Evolutionary conservation across 2,329 filamentous ascomycete genomes (phyloP), one percentile per base, ranked within the genome.

Genomic region (Colletotrichum cereale): DNA sequence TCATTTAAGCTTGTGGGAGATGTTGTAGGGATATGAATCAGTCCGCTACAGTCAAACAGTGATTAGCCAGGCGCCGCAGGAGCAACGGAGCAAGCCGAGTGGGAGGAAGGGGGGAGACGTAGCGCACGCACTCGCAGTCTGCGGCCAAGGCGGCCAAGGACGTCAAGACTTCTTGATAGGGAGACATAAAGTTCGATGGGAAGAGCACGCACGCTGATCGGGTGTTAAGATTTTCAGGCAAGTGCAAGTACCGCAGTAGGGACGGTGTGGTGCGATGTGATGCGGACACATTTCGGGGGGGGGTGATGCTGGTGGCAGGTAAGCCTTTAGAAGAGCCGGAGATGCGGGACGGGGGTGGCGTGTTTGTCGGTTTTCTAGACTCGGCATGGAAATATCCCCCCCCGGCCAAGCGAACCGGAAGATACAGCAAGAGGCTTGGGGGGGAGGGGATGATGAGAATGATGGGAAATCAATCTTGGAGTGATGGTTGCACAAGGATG

Each of bases 401-500:
- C 8, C 10, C 42, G 4, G 48, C 24, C 48, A 29, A 52, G 48
- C 48, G 24, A 52, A 52, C 7, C 48, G 18, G 24, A 52, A 52
- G 11, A 24, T 24, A 14, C n/a, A 16, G 24, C 47, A 26, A 16
- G 11, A 26, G 47, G 44, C n/a, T 48, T 18, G 42, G n/a, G 42
- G 42, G 11, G n/a, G 16, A 38, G 38, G 18, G 62, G 5, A 10
- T 31, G 42, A 47, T 16, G 38, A 38, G n/a, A 48, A 36, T 47
- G 42, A 50, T 34, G 29, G 40, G 57, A 58, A 18, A 48, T 29
- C 7, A 53, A 29, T 18, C 5, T 8, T 38, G 48, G 57, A 42
- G 24, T 38, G 57, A 55, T 62, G 11, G 38, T 29, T 29, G 48
- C 44, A 53, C 57, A 67, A 48, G 65, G 65, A 38, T 56, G 44